These are phyloP conservation scores for Euphrasia arctica DNA, from an alignment of 305 asterid species.

Conservation along the genomic window DNA sequence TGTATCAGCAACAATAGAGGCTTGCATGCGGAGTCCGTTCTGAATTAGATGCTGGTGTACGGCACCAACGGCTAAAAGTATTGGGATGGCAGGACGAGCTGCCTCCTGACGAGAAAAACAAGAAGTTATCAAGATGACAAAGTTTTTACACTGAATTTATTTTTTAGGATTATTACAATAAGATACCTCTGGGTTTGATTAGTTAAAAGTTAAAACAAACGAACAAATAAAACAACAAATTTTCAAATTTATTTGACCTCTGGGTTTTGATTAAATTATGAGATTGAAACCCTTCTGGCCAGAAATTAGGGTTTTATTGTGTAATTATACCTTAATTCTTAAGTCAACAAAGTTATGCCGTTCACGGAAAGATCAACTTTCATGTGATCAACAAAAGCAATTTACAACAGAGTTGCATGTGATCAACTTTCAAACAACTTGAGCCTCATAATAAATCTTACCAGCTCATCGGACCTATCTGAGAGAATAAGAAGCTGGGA, in stretches of 20 bases:
- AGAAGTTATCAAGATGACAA: slow-evolving; percentile 21
- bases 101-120: slow-evolving; percentile 58
- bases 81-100: slow-evolving; percentile 90
- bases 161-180: background rate
- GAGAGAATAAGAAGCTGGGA: slow-evolving; percentile 95
- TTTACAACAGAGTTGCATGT: background rate
- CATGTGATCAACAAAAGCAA: background rate
- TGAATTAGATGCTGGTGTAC: slow-evolving; percentile 97
- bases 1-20: slow-evolving; percentile 96
- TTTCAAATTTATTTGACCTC: too few species aligned
- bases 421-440: background rate
- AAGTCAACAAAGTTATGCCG: slow-evolving; percentile 6
- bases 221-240: too few species aligned
- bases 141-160: background rate
- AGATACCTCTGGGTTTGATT: background rate
- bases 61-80: slow-evolving; percentile 96
- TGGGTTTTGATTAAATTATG: too few species aligned
- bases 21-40: slow-evolving; percentile 94
- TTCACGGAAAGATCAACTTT: background rate
- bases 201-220: too few species aligned
- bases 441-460: slow-evolving; percentile 34
- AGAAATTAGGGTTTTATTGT: background rate
- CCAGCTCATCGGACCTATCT: slow-evolving; percentile 94
- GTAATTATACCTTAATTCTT: background rate
- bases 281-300: background rate